Conservation (phyloP, 164 flowering plant genomes). For the Aristolochia californica region DNA sequence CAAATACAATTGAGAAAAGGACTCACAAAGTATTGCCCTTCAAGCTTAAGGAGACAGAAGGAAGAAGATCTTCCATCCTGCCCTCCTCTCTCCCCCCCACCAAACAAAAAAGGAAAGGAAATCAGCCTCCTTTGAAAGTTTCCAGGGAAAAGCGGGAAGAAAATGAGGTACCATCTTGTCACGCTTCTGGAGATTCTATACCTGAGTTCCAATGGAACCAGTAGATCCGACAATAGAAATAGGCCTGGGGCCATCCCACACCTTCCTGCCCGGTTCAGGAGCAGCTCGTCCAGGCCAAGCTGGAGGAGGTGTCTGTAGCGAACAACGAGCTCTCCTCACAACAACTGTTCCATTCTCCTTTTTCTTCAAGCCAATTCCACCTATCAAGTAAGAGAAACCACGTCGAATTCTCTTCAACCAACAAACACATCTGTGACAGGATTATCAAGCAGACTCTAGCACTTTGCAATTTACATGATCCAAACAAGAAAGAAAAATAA, state of each 20-base stretch:
- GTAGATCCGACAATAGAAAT: conserved; percentile 92
- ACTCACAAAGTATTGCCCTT: too few species aligned
- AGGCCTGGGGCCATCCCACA: conserved; percentile 91
- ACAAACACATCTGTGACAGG: background rate
- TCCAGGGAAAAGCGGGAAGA: too few species aligned
- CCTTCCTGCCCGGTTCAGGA: conserved; percentile 39
- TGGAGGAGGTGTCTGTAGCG: conserved; percentile 71
- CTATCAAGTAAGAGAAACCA: conserved; percentile 12
- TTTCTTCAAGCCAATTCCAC: conserved; percentile 40
- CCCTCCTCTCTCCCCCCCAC: too few species aligned
- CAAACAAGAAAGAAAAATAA: background rate
- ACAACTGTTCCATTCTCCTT: conserved; percentile 28
- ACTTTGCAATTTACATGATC: background rate
- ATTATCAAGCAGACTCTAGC: background rate
- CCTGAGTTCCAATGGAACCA: conserved; percentile 99
- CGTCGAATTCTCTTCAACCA: background rate
- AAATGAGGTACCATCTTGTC: too few species aligned
- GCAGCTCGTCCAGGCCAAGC: conserved; percentile 96
- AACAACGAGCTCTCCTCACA: conserved; percentile 41
- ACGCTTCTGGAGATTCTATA: conserved; percentile 7
- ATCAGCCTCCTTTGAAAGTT: too few species aligned
- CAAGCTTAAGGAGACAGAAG: too few species aligned
- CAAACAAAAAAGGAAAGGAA: too few species aligned
- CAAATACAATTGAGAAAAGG: background rate
- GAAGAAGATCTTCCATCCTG: too few species aligned